Percentiles rank a stretch among this genome's conserved stretches.
These are phyloP conservation scores for Patellifolia procumbens DNA, from an alignment of 179 eudicot genomes.

Conservation along the genomic window DNA sequence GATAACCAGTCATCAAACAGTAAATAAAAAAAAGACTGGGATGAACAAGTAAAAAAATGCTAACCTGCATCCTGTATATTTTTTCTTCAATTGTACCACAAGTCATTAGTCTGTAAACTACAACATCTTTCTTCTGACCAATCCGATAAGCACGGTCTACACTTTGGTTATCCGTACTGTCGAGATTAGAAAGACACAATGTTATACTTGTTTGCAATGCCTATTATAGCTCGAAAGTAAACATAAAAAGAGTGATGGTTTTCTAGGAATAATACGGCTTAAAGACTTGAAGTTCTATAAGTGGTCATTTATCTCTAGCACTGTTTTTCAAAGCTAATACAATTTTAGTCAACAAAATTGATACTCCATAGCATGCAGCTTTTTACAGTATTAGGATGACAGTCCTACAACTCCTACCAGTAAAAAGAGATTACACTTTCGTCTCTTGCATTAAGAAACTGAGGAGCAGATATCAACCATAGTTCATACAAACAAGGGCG, in stretches of 20 bases:
- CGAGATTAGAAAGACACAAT: conserved; percentile 19
- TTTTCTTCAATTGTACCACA: conserved; percentile 96
- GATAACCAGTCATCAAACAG: neutral
- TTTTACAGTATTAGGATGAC: too few relatives aligned
- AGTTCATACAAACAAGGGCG: too few relatives aligned
- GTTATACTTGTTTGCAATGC: neutral
- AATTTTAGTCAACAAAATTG: too few relatives aligned
- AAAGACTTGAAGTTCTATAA: neutral
- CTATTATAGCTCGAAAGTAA: neutral
- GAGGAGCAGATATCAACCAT: too few relatives aligned
- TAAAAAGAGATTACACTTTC: too few relatives aligned
- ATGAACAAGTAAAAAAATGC: neutral
- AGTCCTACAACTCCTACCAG: too few relatives aligned
- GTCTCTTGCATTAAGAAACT: too few relatives aligned
- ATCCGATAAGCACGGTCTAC: conserved; percentile 98
- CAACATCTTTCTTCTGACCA: conserved; percentile 93
- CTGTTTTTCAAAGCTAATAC: neutral
- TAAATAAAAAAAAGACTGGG: conserved; percentile 3
- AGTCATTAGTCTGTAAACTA: conserved; percentile 95
- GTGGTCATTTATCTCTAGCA: neutral
- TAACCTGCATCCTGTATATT: conserved; percentile 92
- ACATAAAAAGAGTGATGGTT: neutral
- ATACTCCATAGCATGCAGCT: too few relatives aligned
- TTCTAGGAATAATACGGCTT: neutral
- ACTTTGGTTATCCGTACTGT: conserved; percentile 96